These are phyloP conservation scores for Blastocystis hominis DNA, from an alignment of 352 stramenopile genomes.

Conservation along the genomic window DNA sequence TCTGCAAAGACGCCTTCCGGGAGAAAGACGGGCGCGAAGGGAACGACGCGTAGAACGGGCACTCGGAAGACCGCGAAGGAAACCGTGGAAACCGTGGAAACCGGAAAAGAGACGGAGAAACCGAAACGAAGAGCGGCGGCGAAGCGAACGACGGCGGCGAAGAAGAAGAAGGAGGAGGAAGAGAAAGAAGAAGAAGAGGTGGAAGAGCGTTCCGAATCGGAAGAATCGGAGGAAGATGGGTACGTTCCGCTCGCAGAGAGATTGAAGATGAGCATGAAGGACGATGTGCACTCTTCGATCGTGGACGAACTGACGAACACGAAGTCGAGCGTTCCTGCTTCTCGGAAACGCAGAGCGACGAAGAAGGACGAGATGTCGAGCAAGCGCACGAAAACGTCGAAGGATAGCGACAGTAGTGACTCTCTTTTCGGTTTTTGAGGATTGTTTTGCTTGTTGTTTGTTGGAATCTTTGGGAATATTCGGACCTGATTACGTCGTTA, in stretches of 20 bases:
- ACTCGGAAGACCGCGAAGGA: constrained; percentile 58
- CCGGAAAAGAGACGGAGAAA: constrained; percentile 58
- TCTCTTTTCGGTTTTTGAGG: constrained; percentile 48
- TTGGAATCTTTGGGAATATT: neutral
- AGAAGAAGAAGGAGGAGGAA: neutral
- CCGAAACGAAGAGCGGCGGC: constrained; percentile 58
- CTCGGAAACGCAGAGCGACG: neutral
- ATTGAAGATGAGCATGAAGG: constrained; percentile 38
- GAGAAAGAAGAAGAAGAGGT: neutral
- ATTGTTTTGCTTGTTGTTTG: neutral
- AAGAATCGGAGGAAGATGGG: constrained; percentile 43
- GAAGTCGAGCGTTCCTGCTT: neutral
- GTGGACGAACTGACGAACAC: constrained; percentile 25
- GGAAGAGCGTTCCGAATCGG: neutral
- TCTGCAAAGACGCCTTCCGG: neutral
- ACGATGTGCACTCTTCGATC: neutral
- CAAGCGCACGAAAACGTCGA: neutral
- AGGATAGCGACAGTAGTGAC: neutral
- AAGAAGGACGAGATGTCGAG: neutral
- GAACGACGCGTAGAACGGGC: neutral
- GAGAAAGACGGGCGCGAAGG: neutral
- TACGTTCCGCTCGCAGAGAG: constrained; percentile 12
- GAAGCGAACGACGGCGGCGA: neutral
- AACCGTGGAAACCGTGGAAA: neutral
- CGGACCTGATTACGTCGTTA: neutral